Evolutionary conservation across 169 alveolate species (phyloP), one percentile per base, ranked within the genome.

Genomic region (Cryptosporidium sp.): DNA sequence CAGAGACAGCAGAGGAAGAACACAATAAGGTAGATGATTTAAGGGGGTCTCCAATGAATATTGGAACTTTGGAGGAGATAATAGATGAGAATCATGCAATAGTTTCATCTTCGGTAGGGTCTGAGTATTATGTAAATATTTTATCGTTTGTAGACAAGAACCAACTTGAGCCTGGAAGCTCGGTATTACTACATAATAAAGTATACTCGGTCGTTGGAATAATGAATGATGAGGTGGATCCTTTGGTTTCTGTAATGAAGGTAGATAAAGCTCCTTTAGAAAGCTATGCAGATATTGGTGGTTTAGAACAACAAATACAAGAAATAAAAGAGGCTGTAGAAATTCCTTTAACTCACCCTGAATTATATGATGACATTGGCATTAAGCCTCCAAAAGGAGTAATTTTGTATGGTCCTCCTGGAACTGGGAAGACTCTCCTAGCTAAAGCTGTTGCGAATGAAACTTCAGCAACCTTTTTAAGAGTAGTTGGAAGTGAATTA

Each of bases 191-290:
- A 65, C 97, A 98, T 85, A 96, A 97, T 93, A 96, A 97, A 89
- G 94, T 95, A 6, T 86, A 94, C 92, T 96, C 98, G 65, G 97
- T 99, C 62, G 99, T 99, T 23, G 99, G 99, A 39, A 96, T 99
- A 50, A 92, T 98, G 92, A 94, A 95, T 92, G 99, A 99, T 94
- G 99, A 98, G 71, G 99, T 97, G 41, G 99, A 98, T 85, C 99
- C 99, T 7, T 93, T 97, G 95, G 97, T 97, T 35, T 93, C 97
- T 12, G 99, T 97, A 59, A 97, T 97, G 99, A 97, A 97, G 93
- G 99, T 96, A 3, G 99, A 98, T 43, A 98, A 98, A 93, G 99
- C 99, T 10, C 99, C 99, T 1, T 94, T 97, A n/a, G 99, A 99
- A 92, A 95, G 99, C 7, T 99, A 98, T 93, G 99, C 98, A 21